A percentile compares a stretch with the other conserved stretches of the same genome.
Conservation (phyloP, 768 basidiomycete genomes). For the Amanita fuliginea region DNA sequence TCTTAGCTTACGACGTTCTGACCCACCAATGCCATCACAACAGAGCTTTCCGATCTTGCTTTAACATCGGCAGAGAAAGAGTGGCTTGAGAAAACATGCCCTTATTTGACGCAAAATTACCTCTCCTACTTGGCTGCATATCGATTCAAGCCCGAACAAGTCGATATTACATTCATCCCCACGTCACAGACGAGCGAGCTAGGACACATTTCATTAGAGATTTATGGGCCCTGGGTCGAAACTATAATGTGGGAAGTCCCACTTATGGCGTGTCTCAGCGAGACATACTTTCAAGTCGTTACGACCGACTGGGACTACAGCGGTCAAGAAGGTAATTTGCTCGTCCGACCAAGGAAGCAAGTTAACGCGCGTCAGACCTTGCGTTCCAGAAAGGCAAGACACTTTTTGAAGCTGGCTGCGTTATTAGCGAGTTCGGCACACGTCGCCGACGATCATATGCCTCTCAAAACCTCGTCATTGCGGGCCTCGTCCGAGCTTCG, state of each 20-base stretch:
- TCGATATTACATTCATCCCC: slow-evolving; percentile 55
- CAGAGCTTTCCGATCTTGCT: slow-evolving; percentile 59
- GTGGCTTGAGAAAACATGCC: slow-evolving; percentile 61
- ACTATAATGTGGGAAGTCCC: slow-evolving; percentile 95
- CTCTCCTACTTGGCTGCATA: slow-evolving; percentile 65
- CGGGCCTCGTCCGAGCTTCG: slow-evolving; percentile 54
- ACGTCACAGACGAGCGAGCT: slow-evolving; percentile 31
- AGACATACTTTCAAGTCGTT: slow-evolving; percentile 72
- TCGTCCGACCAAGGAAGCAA: neutral
- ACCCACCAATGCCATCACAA: neutral
- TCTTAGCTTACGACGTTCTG: neutral
- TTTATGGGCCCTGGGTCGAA: slow-evolving; percentile 65
- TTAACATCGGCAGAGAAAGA: slow-evolving; percentile 49
- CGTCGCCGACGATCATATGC: slow-evolving; percentile 65
- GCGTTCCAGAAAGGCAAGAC: slow-evolving; percentile 63
- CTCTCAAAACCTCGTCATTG: slow-evolving; percentile 70
- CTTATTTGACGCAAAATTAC: slow-evolving; percentile 64
- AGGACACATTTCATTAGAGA: slow-evolving; percentile 67
- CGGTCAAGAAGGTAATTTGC: slow-evolving; percentile 56
- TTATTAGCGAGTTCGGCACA: slow-evolving; percentile 83
- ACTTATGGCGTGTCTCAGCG: slow-evolving; percentile 84
- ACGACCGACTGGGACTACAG: slow-evolving; percentile 78
- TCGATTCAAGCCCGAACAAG: slow-evolving; percentile 67
- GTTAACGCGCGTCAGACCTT: slow-evolving; percentile 30
- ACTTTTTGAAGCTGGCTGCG: slow-evolving; percentile 54